Evolutionary conservation across 768 basidiomycete genomes (phyloP).

Genomic region (Termitomyces sp.): DNA sequence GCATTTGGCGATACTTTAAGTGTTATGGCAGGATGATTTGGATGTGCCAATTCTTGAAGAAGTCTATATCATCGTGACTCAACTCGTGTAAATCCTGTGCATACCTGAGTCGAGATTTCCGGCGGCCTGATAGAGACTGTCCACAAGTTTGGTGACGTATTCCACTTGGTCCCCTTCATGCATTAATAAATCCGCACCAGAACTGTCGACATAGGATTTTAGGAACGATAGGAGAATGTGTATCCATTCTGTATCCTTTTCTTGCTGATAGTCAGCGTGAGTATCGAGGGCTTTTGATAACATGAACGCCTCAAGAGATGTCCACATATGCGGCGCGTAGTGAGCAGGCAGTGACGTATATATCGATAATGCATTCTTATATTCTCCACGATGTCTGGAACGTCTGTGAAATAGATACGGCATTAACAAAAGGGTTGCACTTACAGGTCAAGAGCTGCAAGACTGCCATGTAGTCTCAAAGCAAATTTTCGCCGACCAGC

Average conservation of each 20-base stretch:
- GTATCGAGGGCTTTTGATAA: conserved; percentile 69
- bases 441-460: conserved; percentile 88
- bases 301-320: conserved; percentile 75
- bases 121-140: conserved; percentile 43
- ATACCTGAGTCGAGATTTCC: conserved; percentile 52
- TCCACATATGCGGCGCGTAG: conserved; percentile 80
- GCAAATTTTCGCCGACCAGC: conserved; percentile 86
- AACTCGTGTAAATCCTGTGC: conserved; percentile 3
- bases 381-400: conserved; percentile 60
- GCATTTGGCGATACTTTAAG: conserved; percentile 45
- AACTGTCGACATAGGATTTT: conserved; percentile 56
- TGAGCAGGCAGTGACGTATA: conserved; percentile 82
- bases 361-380: conserved; percentile 58
- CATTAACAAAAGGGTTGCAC: conserved; percentile 24
- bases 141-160: conserved; percentile 49
- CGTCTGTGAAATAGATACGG: background rate
- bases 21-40: conserved; percentile 66
- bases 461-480: conserved; percentile 74
- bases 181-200: conserved; percentile 47
- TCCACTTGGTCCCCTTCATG: conserved; percentile 43
- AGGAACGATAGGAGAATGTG: conserved; percentile 74
- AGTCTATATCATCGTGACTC: background rate
- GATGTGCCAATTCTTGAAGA: conserved; percentile 54
- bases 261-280: conserved; percentile 50
- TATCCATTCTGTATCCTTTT: conserved; percentile 75